phyloP scores from a whole-genome alignment of 306 rosid genomes.

The Glycine soja region DNA sequence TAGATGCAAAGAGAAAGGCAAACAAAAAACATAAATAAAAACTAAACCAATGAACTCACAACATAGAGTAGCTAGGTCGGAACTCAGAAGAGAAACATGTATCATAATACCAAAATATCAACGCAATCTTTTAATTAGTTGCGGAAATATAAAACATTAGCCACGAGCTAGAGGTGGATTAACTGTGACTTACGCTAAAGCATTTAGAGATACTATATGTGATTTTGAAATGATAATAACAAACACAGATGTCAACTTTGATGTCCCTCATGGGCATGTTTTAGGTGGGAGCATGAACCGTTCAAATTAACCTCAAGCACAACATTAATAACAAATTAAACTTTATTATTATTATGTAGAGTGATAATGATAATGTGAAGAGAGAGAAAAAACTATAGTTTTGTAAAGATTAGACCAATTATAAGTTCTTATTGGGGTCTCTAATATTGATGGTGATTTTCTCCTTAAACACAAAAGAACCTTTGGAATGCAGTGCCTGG shows the following conservation, averaged over 20 bases:
- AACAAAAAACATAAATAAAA: not conserved
- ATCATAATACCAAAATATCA: constrained; percentile 29
- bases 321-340: not conserved
- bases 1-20: constrained; percentile 18
- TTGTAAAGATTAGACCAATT: not conserved
- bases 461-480: no score
- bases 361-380: no score
- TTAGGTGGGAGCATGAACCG: constrained; percentile 16
- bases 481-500: not conserved
- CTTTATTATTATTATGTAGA: no score
- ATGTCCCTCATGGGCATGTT: not conserved
- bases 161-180: no score
- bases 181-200: not conserved
- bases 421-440: not conserved
- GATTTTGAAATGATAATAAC: not conserved
- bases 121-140: not conserved
- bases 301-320: not conserved
- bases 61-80: constrained; percentile 6
- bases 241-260: not conserved
- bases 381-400: no score
- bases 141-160: not conserved
- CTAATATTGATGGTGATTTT: no score
- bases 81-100: constrained; percentile 19
- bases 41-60: not conserved
- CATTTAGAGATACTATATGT: not conserved